A percentile compares a stretch with the other conserved stretches of the same genome.
These are phyloP conservation scores for Phyllosticta capitalensis DNA, from an alignment of 2,329 filamentous ascomycete genomes.

Conservation along the genomic window DNA sequence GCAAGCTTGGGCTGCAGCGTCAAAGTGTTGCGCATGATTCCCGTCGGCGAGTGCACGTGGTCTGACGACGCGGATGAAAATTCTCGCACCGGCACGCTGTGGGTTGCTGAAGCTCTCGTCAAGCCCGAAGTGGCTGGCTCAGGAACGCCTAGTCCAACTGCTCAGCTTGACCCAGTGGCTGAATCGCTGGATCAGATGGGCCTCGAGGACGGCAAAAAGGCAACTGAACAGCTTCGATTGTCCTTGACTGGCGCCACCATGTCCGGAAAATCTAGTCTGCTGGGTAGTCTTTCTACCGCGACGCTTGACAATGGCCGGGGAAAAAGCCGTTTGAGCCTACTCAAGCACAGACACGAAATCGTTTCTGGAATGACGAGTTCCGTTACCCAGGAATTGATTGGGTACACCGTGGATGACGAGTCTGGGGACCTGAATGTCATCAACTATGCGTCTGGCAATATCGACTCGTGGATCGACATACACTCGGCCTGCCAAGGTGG, in stretches of 20 bases:
- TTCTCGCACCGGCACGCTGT: conserved; percentile 43
- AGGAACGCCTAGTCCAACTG: not conserved
- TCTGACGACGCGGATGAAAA: conserved; percentile 30
- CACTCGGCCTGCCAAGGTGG: conserved; percentile 67
- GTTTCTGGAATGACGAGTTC: conserved; percentile 88
- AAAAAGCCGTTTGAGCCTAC: conserved; percentile 74
- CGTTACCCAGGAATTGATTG: conserved; percentile 85
- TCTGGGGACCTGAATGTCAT: conserved; percentile 17
- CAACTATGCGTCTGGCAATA: conserved; percentile 78
- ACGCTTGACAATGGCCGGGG: conserved; percentile 86
- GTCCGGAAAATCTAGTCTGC: conserved; percentile 82
- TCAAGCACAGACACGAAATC: conserved; percentile 91
- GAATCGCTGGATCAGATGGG: conserved; percentile 4
- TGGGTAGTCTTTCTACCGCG: conserved; percentile 82
- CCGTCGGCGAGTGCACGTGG: conserved; percentile 80
- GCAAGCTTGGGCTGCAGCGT: conserved; percentile 81
- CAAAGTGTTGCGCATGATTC: conserved; percentile 69
- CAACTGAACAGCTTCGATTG: conserved; percentile 62
- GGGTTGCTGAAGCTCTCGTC: conserved; percentile 87
- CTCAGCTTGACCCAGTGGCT: not conserved
- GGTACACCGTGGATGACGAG: conserved; percentile 45
- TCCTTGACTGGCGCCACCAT: conserved; percentile 83
- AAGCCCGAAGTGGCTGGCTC: conserved; percentile 53
- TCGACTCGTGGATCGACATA: conserved; percentile 90
- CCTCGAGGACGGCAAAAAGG: conserved; percentile 11